Percentiles rank a stretch among this genome's conserved stretches.
These are phyloP conservation scores for Terfezia boudieri DNA, from an alignment of 495 filamentous ascomycete species.

Conservation along the genomic window DNA sequence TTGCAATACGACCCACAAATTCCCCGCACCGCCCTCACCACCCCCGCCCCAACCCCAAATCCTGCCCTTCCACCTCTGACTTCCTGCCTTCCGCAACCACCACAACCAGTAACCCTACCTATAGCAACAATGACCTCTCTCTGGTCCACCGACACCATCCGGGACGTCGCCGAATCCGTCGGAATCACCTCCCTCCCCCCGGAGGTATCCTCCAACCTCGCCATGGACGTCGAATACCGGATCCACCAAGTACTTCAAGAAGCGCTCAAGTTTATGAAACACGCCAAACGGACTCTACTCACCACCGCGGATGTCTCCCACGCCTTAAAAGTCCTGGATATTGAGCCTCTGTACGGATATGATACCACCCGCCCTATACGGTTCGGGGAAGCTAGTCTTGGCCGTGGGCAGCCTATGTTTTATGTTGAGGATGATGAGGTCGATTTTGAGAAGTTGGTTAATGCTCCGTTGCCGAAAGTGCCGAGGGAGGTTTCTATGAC, in stretches of 20 bases:
- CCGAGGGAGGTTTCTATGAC: constrained; percentile 85
- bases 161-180: constrained; percentile 85
- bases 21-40: too few species aligned
- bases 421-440: constrained; percentile 98
- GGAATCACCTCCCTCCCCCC: constrained; percentile 59
- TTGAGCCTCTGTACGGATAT: constrained; percentile 90
- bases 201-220: constrained; percentile 60
- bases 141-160: constrained; percentile 91
- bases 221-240: constrained; percentile 86
- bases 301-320: constrained; percentile 68
- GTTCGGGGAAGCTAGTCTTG: constrained; percentile 83
- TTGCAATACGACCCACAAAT: too few species aligned
- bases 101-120: too few species aligned
- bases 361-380: constrained; percentile 65
- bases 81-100: too few species aligned
- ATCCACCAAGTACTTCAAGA: constrained; percentile 80
- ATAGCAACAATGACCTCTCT: neutral
- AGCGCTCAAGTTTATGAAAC: constrained; percentile 84
- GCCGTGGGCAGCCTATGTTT: constrained; percentile 84
- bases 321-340: constrained; percentile 63
- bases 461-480: constrained; percentile 80
- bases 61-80: too few species aligned
- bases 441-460: constrained; percentile 96
- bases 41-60: too few species aligned
- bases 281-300: constrained; percentile 57